Evolutionary conservation across 1,139 yeast genomes (phyloP).

Genomic region (Magnusiomyces fungicola): DNA sequence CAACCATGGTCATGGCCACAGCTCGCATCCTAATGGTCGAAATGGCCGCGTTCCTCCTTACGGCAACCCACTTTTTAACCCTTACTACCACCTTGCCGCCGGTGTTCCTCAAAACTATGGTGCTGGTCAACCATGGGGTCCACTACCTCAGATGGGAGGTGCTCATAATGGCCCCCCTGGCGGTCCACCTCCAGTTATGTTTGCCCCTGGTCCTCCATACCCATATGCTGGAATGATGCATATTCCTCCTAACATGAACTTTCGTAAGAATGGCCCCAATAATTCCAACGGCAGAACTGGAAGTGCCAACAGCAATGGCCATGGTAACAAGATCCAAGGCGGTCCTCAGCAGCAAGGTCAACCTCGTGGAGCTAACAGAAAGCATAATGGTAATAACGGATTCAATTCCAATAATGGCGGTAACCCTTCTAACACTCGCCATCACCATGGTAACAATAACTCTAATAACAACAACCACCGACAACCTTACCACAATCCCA

Average conservation of each 20-base stretch:
- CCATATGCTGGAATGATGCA: constrained; percentile 1
- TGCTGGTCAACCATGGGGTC: not conserved
- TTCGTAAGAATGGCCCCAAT: not conserved
- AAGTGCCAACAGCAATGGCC: not conserved
- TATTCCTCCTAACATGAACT: not conserved
- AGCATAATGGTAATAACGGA: too few relatives aligned
- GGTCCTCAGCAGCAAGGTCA: not conserved
- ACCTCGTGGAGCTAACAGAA: not conserved
- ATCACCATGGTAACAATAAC: not conserved
- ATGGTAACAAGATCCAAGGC: not conserved
- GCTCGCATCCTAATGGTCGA: not conserved
- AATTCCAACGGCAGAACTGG: not conserved
- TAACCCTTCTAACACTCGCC: too few relatives aligned
- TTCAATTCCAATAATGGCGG: not conserved
- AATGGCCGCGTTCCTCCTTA: not conserved
- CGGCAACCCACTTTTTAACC: not conserved
- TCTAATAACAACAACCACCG: not conserved
- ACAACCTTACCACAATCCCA: too few relatives aligned
- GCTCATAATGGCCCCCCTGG: not conserved
- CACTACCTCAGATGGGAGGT: not conserved
- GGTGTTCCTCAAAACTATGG: not conserved
- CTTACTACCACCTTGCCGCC: not conserved
- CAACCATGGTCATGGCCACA: too few relatives aligned
- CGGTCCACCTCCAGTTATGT: not conserved
- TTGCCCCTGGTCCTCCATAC: constrained; percentile 2